These are phyloP conservation scores for Cryphonectria japonica DNA, from an alignment of 2,329 filamentous ascomycete genomes.

Conservation along the genomic window DNA sequence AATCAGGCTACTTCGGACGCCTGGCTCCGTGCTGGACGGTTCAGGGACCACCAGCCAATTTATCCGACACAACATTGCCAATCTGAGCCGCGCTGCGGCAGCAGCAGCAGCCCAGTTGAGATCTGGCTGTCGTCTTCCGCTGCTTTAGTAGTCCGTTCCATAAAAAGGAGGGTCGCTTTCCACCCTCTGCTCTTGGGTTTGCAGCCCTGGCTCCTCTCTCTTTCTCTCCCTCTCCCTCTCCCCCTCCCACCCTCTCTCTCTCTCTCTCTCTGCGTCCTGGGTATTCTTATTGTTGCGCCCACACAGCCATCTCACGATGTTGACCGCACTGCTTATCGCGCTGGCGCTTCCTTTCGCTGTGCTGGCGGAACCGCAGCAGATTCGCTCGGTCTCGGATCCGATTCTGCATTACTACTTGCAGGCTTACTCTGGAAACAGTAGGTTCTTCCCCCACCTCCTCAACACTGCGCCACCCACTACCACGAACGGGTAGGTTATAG, in stretches of 20 bases:
- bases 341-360: conserved; percentile 1
- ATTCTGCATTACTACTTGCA: conserved; percentile 59
- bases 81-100: neutral
- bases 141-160: neutral
- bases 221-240: neutral
- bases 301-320: conserved; percentile 10
- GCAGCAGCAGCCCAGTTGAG: neutral
- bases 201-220: neutral
- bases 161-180: neutral
- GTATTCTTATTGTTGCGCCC: neutral
- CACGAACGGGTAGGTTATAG: no score
- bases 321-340: neutral
- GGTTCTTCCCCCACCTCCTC: conserved; percentile 16
- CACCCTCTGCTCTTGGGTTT: neutral
- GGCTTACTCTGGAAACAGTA: conserved; percentile 47
- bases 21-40: conserved; percentile 14
- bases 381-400: conserved; percentile 53
- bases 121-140: neutral
- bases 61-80: conserved; percentile 14
- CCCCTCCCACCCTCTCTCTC: neutral
- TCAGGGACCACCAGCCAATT: conserved; percentile 12
- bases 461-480: neutral
- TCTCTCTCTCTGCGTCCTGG: neutral
- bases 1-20: conserved; percentile 6
- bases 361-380: conserved; percentile 49